These are phyloP conservation scores for Articulospora tetracladia DNA, from an alignment of 495 filamentous ascomycete genomes.

Conservation along the genomic window DNA sequence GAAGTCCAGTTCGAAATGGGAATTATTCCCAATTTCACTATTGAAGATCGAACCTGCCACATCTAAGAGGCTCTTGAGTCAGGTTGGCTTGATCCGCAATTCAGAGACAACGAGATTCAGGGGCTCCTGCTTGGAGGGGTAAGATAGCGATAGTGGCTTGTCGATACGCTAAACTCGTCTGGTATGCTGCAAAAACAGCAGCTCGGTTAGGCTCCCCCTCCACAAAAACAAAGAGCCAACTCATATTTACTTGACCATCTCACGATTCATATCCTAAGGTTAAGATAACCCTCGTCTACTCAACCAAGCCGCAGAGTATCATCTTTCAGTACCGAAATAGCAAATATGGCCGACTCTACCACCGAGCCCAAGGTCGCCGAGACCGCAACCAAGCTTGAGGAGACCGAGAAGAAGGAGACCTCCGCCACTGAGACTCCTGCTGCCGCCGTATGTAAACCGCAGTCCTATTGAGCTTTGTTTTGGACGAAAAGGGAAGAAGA, in stretches of 20 bases:
- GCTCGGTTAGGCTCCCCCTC: not conserved
- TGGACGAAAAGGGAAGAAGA: not conserved
- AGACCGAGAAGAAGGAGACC: slow-evolving; percentile 45
- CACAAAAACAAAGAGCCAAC: not conserved
- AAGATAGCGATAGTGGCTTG: not conserved
- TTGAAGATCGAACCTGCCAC: too few species aligned
- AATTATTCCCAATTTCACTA: too few species aligned
- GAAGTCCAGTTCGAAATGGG: too few species aligned
- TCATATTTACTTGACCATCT: not conserved
- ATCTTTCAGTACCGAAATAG: slow-evolving; percentile 4
- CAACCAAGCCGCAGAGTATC: not conserved
- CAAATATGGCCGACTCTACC: slow-evolving; percentile 27
- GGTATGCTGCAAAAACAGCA: not conserved
- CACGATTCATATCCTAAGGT: not conserved
- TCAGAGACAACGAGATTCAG: not conserved
- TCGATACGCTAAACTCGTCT: not conserved
- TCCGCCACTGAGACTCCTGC: slow-evolving; percentile 1
- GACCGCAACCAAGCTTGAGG: slow-evolving; percentile 25
- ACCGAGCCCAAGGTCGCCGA: slow-evolving; percentile 21
- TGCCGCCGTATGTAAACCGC: slow-evolving; percentile 5
- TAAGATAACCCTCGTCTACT: not conserved
- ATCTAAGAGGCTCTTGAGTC: too few species aligned
- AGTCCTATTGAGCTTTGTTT: not conserved
- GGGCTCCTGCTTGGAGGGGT: slow-evolving; percentile 1
- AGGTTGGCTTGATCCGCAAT: not conserved